These are phyloP conservation scores for Spiromastix sp. DNA, from an alignment of 2,329 filamentous ascomycete genomes.

Conservation along the genomic window DNA sequence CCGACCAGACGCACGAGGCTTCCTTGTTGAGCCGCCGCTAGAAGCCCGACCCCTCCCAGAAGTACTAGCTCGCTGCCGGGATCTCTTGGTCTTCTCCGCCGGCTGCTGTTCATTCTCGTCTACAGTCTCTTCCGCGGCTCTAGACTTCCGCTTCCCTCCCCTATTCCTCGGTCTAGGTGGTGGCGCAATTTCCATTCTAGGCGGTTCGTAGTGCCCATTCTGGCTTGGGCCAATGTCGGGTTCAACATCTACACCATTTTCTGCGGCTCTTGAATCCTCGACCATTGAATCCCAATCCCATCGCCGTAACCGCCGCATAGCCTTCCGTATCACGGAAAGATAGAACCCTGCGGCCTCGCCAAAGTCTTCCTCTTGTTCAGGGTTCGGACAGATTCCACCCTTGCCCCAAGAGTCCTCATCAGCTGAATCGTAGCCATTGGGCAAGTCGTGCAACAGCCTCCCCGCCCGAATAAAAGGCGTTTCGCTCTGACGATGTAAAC, in stretches of 20 bases:
- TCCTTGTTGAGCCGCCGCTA: neutral
- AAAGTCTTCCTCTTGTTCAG: slow-evolving; percentile 35
- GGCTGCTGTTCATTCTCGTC: neutral
- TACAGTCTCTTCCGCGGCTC: neutral
- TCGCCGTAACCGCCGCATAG: slow-evolving; percentile 31
- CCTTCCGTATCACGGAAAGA: slow-evolving; percentile 33
- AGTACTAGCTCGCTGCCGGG: neutral
- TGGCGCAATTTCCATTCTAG: neutral
- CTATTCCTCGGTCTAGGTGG: neutral
- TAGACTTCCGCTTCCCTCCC: neutral
- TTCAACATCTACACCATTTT: too few species aligned
- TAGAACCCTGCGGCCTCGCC: slow-evolving; percentile 38
- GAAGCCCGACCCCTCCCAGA: neutral
- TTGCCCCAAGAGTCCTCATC: slow-evolving; percentile 35
- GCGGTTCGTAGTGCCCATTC: slow-evolving; percentile 1
- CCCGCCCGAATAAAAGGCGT: slow-evolving; percentile 31
- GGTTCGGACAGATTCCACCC: slow-evolving; percentile 32
- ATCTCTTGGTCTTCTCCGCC: neutral
- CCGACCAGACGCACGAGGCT: slow-evolving; percentile 1
- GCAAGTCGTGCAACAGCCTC: slow-evolving; percentile 31
- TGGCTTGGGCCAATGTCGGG: too few species aligned
- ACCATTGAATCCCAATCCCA: slow-evolving; percentile 32
- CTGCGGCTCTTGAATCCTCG: slow-evolving; percentile 2
- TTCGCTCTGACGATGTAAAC: slow-evolving; percentile 27
- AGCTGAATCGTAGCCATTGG: slow-evolving; percentile 37